Evolutionary conservation across 75 land plant genomes (phyloP).

Genomic region (Pinus albicaulis): DNA sequence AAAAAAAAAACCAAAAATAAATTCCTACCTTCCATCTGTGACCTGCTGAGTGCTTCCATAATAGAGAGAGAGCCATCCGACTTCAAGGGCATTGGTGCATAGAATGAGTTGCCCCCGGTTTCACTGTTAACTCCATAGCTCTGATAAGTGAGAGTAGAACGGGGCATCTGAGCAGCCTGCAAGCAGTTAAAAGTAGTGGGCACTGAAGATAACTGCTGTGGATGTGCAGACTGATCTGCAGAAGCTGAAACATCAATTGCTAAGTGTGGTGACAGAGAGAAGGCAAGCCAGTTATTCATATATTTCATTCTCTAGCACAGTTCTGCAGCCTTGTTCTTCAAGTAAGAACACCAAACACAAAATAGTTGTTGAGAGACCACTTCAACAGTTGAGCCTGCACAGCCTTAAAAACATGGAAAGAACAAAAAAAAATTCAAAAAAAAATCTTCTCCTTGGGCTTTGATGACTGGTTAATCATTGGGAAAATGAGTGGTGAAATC

Average conservation of each 20-base stretch:
- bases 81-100: conserved; percentile 56
- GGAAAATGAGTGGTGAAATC: neutral
- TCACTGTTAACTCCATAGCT: conserved; percentile 24
- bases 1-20: too few species aligned
- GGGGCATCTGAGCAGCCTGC: conserved; percentile 1
- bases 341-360: neutral
- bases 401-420: neutral
- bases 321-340: neutral
- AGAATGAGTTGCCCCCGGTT: conserved; percentile 25
- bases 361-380: neutral
- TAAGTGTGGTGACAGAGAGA: conserved; percentile 72
- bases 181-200: neutral
- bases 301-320: conserved; percentile 13
- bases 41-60: conserved; percentile 60
- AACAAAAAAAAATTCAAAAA: too few species aligned
- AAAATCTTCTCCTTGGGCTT: neutral
- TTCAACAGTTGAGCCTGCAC: neutral
- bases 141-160: conserved; percentile 8
- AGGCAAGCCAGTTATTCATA: conserved; percentile 53
- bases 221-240: conserved; percentile 14
- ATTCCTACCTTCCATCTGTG: conserved; percentile 31
- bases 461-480: neutral
- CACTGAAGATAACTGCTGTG: conserved; percentile 11
- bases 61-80: conserved; percentile 86
- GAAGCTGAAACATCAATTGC: conserved; percentile 28